Base-by-base conservation (phyloP, 31 red algal genomes). In the Odonthalia washingtoniensis region DNA sequence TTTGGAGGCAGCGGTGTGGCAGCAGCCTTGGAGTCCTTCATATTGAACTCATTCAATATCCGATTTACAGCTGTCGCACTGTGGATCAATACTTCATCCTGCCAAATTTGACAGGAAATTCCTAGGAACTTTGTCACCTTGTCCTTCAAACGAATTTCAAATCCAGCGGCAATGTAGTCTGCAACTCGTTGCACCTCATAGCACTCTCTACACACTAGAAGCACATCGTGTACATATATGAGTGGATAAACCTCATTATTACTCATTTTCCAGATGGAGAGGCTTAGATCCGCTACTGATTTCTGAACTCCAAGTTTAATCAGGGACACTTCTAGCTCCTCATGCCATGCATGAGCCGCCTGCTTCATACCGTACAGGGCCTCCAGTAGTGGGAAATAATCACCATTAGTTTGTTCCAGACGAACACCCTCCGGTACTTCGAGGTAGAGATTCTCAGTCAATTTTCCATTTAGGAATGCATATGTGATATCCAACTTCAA, bases 391-490 rank as follows among this genome's bases (percentile, higher is more conserved):
- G 49, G n/a, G 68, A 39, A 78, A 2, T 64, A 43, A 17, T 40
- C 27, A 21, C 75, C 43, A 0, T 42, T 32, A 43, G 36, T 16
- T 21, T 37, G 44, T 12, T 31, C 26, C 12, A 75, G 1, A 42
- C 62, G 30, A 1, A 85, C 82, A 1, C 81, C 89, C 39, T 65
- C 21, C 24, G 49, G 70, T 24, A 83, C 62, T 0, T 85, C 49
- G 2, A 85, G 32, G 72, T 91, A 85, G 24, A 91, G 6, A 3
- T 84, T 41, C 78, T 85, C 80, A 30, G 40, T 60, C 41, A 91
- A 41, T 18, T 24, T 40, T 2, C 74, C 81, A 62, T 91, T 85
- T 5, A 85, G 81, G 57, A 85, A 91, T 5, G 89, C 89, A 27
- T 81, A n/a, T 24, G 68, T 78, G 35, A 85, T 39, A 61, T 85